Evolutionary conservation across 352 stramenopile genomes (phyloP).

Genomic region (Thraustochytrium sp.): DNA sequence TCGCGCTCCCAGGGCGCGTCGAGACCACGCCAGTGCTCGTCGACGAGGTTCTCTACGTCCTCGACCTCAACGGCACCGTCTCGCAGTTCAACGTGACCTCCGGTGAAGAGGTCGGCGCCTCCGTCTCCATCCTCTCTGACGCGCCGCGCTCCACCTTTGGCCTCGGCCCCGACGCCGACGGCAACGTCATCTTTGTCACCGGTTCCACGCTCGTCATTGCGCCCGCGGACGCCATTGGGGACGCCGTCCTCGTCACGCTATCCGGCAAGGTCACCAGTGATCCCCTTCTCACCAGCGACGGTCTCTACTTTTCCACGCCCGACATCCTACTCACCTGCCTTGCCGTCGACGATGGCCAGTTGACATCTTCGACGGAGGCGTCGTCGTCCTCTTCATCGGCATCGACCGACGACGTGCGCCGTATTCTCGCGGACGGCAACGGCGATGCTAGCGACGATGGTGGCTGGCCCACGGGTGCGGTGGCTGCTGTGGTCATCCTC

Average conservation of each 20-base stretch:
- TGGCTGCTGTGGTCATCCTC: not conserved
- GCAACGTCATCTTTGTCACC: not conserved
- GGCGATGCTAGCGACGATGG: not conserved
- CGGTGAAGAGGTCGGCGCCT: not conserved
- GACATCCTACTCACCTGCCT: not conserved
- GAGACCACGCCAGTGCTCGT: not conserved
- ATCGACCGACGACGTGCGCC: no score
- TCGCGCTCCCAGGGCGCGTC: not conserved
- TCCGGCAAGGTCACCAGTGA: not conserved
- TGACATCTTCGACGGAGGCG: not conserved
- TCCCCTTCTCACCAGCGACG: not conserved
- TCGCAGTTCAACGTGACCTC: not conserved
- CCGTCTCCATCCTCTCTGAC: not conserved
- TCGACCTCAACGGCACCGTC: not conserved
- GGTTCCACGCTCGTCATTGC: not conserved
- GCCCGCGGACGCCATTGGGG: not conserved
- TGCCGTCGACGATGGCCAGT: no score
- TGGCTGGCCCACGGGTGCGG: not conserved
- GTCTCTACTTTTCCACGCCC: not conserved
- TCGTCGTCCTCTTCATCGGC: not conserved
- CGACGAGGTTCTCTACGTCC: not conserved
- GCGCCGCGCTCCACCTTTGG: not conserved
- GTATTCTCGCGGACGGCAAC: not conserved
- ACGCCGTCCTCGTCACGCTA: not conserved
- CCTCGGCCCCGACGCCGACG: not conserved